Evolutionary conservation across 495 filamentous ascomycete species (phyloP).

Genomic region (Aspergillus kassunensis): DNA sequence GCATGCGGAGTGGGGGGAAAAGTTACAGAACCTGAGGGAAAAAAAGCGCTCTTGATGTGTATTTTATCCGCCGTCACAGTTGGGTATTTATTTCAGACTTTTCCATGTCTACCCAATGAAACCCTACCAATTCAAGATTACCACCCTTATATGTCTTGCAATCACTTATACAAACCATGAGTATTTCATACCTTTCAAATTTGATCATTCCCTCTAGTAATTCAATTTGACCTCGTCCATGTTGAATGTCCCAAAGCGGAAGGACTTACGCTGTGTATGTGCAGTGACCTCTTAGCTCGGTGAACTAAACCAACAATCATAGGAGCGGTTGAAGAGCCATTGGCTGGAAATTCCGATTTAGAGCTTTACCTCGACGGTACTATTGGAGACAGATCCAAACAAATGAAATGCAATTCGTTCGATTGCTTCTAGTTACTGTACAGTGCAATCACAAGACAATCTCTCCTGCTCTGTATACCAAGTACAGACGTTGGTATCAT

Average conservation of each 20-base stretch:
- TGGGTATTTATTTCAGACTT: slow-evolving; percentile 6
- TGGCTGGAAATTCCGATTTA: background rate
- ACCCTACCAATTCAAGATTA: slow-evolving; percentile 6
- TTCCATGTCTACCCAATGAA: slow-evolving; percentile 9
- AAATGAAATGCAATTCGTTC: slow-evolving; percentile 31
- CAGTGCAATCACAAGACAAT: slow-evolving; percentile 28
- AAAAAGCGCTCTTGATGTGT: slow-evolving; percentile 10
- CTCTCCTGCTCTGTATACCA: slow-evolving; percentile 11
- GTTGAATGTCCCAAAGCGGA: slow-evolving; percentile 5
- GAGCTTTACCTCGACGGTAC: background rate
- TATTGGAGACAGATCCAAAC: slow-evolving; percentile 4
- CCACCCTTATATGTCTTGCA: background rate
- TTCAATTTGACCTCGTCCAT: too few species aligned
- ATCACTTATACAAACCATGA: background rate
- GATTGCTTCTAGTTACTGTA: slow-evolving; percentile 52
- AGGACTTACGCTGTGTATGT: slow-evolving; percentile 5
- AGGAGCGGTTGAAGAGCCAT: background rate
- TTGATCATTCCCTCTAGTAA: too few species aligned
- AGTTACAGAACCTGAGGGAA: slow-evolving; percentile 5
- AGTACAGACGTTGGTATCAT: too few species aligned
- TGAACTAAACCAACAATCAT: background rate
- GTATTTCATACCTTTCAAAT: too few species aligned
- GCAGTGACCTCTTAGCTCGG: background rate
- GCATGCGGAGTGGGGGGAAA: slow-evolving; percentile 21
- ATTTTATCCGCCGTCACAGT: slow-evolving; percentile 11